Percentiles rank a stretch among this genome's conserved stretches.
Evolutionary conservation across 2,329 filamentous ascomycete species (phyloP).

Genomic region (Myriangium duriaei): DNA sequence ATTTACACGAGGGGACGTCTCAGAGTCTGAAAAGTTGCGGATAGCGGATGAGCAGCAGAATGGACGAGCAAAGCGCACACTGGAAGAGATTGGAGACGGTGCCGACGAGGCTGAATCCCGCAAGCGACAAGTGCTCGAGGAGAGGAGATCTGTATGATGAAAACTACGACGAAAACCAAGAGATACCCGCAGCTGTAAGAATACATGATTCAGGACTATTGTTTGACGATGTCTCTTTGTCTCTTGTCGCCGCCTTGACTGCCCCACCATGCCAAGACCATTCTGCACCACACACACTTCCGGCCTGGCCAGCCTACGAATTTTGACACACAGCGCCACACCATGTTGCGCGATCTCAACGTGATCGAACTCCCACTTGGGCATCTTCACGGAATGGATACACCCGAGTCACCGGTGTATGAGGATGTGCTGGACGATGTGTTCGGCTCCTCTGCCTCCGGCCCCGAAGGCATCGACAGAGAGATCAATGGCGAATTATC

Average conservation of each 20-base stretch:
- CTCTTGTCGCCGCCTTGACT: too few relatives aligned
- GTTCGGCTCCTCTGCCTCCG: conserved; percentile 30
- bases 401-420: not conserved
- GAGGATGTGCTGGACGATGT: conserved; percentile 31
- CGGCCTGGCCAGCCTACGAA: too few relatives aligned
- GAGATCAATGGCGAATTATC: conserved; percentile 32
- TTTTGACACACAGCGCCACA: not conserved
- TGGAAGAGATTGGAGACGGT: conserved; percentile 66
- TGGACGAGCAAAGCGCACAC: conserved; percentile 59
- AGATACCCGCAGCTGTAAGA: too few relatives aligned
- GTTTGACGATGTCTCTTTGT: too few relatives aligned
- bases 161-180: too few relatives aligned
- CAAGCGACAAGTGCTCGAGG: conserved; percentile 30
- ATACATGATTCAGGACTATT: too few relatives aligned
- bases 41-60: conserved; percentile 20
- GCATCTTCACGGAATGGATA: conserved; percentile 7
- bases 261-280: too few relatives aligned
- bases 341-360: not conserved
- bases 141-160: too few relatives aligned
- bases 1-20: conserved; percentile 36
- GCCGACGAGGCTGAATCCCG: conserved; percentile 59
- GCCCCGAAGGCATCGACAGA: conserved; percentile 17
- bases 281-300: too few relatives aligned
- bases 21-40: conserved; percentile 28
- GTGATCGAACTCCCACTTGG: conserved; percentile 4